phyloP scores from a whole-genome alignment of 805 yeast species.

The Metschnikowia similis region DNA sequence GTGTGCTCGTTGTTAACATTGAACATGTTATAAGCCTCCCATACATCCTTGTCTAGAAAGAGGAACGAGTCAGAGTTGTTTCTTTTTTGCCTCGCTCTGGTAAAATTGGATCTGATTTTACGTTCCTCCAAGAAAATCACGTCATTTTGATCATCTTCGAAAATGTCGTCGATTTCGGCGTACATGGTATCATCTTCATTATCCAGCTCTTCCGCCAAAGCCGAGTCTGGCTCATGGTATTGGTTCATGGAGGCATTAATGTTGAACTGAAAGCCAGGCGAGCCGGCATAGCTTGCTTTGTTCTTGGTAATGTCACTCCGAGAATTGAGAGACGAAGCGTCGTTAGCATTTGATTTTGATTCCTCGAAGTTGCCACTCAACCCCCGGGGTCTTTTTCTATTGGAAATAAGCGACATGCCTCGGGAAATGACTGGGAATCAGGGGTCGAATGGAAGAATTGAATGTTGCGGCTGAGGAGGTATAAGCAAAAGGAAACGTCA shows the following conservation, averaged over 20 bases:
- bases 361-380: constrained; percentile 37
- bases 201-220: constrained; percentile 16
- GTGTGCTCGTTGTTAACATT: constrained; percentile 30
- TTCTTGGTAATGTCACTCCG: not conserved
- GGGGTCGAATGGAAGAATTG: not conserved
- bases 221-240: constrained; percentile 15
- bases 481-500: too few relatives aligned
- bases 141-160: constrained; percentile 29
- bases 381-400: constrained; percentile 44
- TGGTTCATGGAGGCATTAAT: not conserved
- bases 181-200: constrained; percentile 18
- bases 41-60: constrained; percentile 34
- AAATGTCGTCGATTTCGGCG: constrained; percentile 15
- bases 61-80: constrained; percentile 36
- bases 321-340: constrained; percentile 2
- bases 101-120: constrained; percentile 12
- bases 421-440: not conserved
- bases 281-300: not conserved
- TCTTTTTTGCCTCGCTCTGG: constrained; percentile 17
- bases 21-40: constrained; percentile 41
- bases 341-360: constrained; percentile 14
- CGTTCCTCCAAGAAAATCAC: constrained; percentile 36
- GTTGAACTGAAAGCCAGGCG: not conserved
- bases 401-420: constrained; percentile 34
- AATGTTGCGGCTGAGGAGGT: not conserved